Evolutionary conservation across 2,329 filamentous ascomycete genomes (phyloP), one percentile per base, ranked within the genome.

Genomic region (Trichoderma koningii): DNA sequence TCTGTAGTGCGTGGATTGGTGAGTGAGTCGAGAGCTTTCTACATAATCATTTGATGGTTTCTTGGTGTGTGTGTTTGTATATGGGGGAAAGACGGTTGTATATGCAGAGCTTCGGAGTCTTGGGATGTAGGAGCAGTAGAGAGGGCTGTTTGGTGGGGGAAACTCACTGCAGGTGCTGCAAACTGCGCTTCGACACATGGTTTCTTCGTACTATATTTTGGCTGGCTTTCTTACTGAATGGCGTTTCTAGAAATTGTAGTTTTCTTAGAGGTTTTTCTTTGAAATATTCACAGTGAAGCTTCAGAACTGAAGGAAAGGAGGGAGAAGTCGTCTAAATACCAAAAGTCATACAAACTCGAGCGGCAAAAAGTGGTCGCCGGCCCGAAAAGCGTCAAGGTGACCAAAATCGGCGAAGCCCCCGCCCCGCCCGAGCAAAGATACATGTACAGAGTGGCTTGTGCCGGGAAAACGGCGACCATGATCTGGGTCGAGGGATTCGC

Each of bases 111-210:
- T 14, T 38, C 34, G 34, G 34, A 10, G 34, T 12, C 5, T 38
- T 12, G 3, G 34, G 12, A 14, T 34, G 34, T 38, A 12, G 34
- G 34, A 38, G 3, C 10, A 38, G 12, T 14, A 14, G 9, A 14
- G 9, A 38, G 34, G 34, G 34, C 34, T 38, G 34, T 14, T 6
- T 7, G 28, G 52, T 7, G 7, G 34, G 42, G 34, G 51, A 9
- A 23, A 80, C 86, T 71, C 81, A 89, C 88, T 79, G 79, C 88
- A 91, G 59, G 79, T 83, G 67, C 78, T 77, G 76, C 88, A 91
- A 66, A 78, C 82, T 26, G 85, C 83, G 75, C 85, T 85, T 76
- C 82, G 87, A 75, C 88, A 91, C 88, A 91, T 91, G 42, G 19
- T 28, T 41, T 21, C 23, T 23, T 47, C 7, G 30, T 41, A 12